These are phyloP conservation scores for Podosphaera fusca DNA, from an alignment of 2,329 filamentous ascomycete species.

Conservation along the genomic window DNA sequence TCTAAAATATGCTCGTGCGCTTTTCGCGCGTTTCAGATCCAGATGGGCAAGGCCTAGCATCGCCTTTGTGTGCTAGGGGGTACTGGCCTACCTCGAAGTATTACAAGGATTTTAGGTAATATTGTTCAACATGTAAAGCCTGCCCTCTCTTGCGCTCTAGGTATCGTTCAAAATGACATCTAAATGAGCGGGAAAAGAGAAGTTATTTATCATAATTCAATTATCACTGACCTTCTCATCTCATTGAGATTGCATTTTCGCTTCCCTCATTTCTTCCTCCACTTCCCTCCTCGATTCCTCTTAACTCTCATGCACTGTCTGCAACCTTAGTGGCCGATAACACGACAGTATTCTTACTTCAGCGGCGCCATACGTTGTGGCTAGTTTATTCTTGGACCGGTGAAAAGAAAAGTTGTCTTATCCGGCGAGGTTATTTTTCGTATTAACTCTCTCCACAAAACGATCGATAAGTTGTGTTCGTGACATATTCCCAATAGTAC, in stretches of 20 bases:
- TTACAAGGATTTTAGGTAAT: background rate
- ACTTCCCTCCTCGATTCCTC: background rate
- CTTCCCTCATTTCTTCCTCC: background rate
- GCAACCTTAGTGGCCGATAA: background rate
- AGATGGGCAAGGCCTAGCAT: background rate
- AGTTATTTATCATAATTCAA: background rate
- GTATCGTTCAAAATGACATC: background rate
- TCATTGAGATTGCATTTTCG: background rate
- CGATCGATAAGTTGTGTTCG: too few species aligned
- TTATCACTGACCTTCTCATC: background rate
- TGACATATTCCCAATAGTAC: too few species aligned
- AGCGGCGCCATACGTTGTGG: background rate
- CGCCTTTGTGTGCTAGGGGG: background rate
- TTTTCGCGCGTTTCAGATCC: background rate
- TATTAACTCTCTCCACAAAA: background rate
- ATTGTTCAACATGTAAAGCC: background rate
- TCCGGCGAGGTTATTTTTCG: too few species aligned
- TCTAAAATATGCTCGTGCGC: background rate
- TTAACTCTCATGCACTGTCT: slow-evolving; percentile 10
- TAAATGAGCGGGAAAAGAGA: background rate
- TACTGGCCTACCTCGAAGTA: background rate
- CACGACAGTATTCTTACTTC: background rate
- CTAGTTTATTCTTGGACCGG: background rate
- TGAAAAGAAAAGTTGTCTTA: background rate
- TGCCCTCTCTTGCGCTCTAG: background rate